Evolutionary conservation across 176 grass and related monocot genomes (phyloP), one percentile per base, ranked within the genome.

Genomic region (Canna indica): DNA sequence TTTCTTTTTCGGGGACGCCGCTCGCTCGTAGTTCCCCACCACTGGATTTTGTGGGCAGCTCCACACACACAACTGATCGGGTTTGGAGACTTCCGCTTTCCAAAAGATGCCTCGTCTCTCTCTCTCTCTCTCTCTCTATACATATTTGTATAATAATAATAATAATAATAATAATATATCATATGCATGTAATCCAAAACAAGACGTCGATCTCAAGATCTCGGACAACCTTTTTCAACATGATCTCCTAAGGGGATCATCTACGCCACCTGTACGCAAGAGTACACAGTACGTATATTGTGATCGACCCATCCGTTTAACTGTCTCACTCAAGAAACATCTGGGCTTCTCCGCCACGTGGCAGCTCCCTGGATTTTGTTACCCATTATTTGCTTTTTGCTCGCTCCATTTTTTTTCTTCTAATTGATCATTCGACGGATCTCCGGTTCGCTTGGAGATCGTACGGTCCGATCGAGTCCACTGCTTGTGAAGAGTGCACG

Each of bases 191-290:
- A 72, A 59, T 68, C 45, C 83, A 90, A 77, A 79, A 77, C 69
- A 77, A 77, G 76, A 91, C 83, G 70, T 68, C 83, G 82, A 91
- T 91, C 85, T 88, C 88, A 88, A 91, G 85, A 85, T 96, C 85
- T 88, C 80, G 88, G 83, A 77, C 76, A 80, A 72, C 75, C 91
- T 91, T 91, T 88, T 90, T 79, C 82, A 85, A 11, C 41, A 4
- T 11, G 13, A 63, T 12, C n/a, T n/a, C n/a, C n/a, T n/a, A n/a
- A n/a, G n/a, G n/a, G n/a, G n/a, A n/a, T n/a, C n/a, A n/a, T n/a
- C 59, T 63, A 63, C 59, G 58, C 29, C 30, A 63, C 28, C 5
- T 34, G 29, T 18, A 32, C 59, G 33, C 29, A 20, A n/a, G 16
- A 58, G 20, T 22, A 57, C 32, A 69, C 28, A 29, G 48, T 70